Percentiles rank a stretch among this genome's conserved stretches.
Conservation (phyloP, 352 stramenopile species). For the Globisporangium abappressorium region DNA sequence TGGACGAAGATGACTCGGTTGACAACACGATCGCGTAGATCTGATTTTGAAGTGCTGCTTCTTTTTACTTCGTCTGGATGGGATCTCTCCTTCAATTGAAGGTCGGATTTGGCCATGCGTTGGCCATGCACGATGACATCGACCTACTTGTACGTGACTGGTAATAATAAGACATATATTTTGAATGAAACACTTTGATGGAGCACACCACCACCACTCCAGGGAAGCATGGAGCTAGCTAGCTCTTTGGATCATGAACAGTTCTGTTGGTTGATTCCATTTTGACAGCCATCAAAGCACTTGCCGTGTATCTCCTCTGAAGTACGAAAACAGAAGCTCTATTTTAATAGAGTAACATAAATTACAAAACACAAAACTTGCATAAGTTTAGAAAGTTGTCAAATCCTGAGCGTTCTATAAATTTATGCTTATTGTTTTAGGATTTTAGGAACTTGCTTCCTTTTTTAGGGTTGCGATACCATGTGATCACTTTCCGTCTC, state of each 20-base stretch:
- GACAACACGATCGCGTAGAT: conserved; percentile 4
- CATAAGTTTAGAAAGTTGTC: too few relatives aligned
- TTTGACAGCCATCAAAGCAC: too few relatives aligned
- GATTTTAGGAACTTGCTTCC: too few relatives aligned
- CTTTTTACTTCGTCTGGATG: background rate
- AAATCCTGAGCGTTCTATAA: too few relatives aligned
- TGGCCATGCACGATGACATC: background rate
- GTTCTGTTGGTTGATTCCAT: background rate
- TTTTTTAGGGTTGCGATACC: too few relatives aligned
- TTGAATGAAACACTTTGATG: background rate
- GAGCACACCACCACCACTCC: background rate
- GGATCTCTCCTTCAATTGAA: background rate
- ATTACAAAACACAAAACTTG: too few relatives aligned
- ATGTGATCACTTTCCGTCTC: too few relatives aligned
- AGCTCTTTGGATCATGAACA: background rate
- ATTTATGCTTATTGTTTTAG: too few relatives aligned
- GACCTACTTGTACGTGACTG: background rate
- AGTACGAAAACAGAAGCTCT: background rate
- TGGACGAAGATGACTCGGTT: background rate
- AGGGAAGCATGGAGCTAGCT: background rate
- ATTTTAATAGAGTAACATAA: too few relatives aligned
- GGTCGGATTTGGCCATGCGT: background rate
- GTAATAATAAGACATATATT: background rate
- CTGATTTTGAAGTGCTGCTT: background rate
- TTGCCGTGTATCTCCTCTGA: background rate